Base-by-base conservation (phyloP, 306 rosid genomes). In the Delonix regia region DNA sequence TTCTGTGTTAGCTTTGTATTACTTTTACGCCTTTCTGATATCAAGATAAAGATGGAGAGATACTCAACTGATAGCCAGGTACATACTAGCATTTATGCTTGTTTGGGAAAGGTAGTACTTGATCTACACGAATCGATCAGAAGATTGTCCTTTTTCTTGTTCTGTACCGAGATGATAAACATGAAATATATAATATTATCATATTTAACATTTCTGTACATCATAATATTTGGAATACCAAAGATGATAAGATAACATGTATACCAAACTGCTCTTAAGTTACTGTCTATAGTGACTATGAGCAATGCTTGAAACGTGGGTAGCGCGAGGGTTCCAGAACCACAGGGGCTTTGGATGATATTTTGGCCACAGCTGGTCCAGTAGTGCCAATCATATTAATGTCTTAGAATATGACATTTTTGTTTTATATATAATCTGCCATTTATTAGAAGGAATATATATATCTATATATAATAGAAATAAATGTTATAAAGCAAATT, bases 341-440 rank as follows among this genome's bases (percentile, higher is more conserved):
- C 88, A 74, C 75, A 10, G 36, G 42, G 68, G 41, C n/a, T 74
- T 80, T 49, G 74, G 93, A 88, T 85, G 73, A 84, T 75, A 67
- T n/a, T 85, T 83, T 59, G 88, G 86, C 87, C 61, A 12, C 82
- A 55, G 59, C 63, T 75, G 51, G 5, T 7, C 42, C 11, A 4
- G 60, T 82, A 81, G 90, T 78, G 80, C 73, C 88, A 79, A 65
- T 49, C 22, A 21, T 53, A 38, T 60, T 80, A 13, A 73, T 60
- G 66, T 47, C 55, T 22, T 28, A 16, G 74, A 68, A 22, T 56
- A 52, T 49, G 78, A 77, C 48, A 41, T 63, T 12, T 18, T 69
- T 28, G 34, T 41, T 19, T 41, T 21, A 5, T 33, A 14, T 60
- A 27, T 27, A 60, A 11, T 30, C 4, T 6, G 21, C 66, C 14